Evolutionary conservation across 495 filamentous ascomycete genomes (phyloP).

Genomic region (Aspergillus indologenus): DNA sequence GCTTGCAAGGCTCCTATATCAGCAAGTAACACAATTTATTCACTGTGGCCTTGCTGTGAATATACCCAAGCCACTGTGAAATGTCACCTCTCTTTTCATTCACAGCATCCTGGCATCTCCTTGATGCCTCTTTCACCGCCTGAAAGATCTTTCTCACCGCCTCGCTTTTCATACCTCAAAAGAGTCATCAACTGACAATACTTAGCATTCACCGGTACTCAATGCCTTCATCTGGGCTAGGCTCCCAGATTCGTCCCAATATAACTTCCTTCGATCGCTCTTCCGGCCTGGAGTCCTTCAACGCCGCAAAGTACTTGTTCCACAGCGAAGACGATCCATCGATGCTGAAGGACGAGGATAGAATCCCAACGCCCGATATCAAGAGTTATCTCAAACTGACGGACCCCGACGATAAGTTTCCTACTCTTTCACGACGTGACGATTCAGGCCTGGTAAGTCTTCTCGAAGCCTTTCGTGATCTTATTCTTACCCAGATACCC

Average conservation of each 20-base stretch:
- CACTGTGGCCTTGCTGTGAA: constrained; percentile 16
- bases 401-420: constrained; percentile 76
- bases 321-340: constrained; percentile 70
- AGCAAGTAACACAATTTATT: not conserved
- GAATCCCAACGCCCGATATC: constrained; percentile 57
- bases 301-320: constrained; percentile 80
- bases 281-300: constrained; percentile 61
- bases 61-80: constrained; percentile 15
- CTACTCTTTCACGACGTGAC: constrained; percentile 70
- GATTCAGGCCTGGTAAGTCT: constrained; percentile 65
- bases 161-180: not conserved
- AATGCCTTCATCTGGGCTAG: constrained; percentile 71
- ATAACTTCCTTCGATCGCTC: constrained; percentile 42
- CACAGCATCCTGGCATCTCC: constrained; percentile 7
- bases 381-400: constrained; percentile 72
- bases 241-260: constrained; percentile 55
- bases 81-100: constrained; percentile 10
- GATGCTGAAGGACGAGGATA: constrained; percentile 46
- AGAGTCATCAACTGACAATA: constrained; percentile 12
- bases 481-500: constrained; percentile 26
- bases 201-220: constrained; percentile 78
- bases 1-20: not conserved
- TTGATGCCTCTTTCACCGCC: not conserved
- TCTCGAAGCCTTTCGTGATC: not conserved
- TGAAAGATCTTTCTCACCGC: not conserved